Evolutionary conservation across 495 filamentous ascomycete genomes (phyloP), one percentile per base, ranked within the genome.

Genomic region (Daldinia caldariorum): DNA sequence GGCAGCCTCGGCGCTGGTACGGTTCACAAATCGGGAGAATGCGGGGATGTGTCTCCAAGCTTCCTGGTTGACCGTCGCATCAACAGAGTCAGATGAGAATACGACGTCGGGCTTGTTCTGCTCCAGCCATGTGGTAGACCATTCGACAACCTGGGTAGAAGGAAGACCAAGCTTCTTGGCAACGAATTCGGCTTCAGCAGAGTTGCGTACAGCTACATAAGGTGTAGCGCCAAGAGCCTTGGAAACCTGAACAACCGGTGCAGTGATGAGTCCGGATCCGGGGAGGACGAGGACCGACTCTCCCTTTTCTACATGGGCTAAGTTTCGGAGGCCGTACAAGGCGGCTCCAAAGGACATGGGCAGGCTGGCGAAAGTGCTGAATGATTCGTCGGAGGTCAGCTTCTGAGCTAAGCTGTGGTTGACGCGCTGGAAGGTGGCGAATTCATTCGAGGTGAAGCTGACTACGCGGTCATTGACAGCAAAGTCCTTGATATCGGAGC

Each of bases 11-110:
- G 77, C 79, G 53, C 82, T 83, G 2, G 84, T 83, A 54, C 87
- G 79, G 58, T 88, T 85, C 14, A 89, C 64, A 50, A 89, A 88
- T 8, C 84, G 75, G 7, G 85, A 85, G 47, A 85, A 85, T 0
- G 74, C 77, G 0, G 83, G 82, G 20, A 87, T 72, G 57, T 79
- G 83, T 12, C 72, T 69, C 72, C 72, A 74, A 1, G 72, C 69
- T 66, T 74, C 72, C 10, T 66, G 68, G 1, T 65, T 61, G 26
- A 29, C 57, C 29, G 13, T 41, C 6, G 60, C 63, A 49, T 76
- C 70, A 2, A 76, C 73, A 12, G 39, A 14, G 9, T 76, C 66
- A 22, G 74, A 41, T 53, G 74, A 65, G 62, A 80, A 80, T 35
- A 68, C 64, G 49, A 80, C 65, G 49, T 78, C 74, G 4, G 75